phyloP scores from a whole-genome alignment of 2,329 filamentous ascomycete species.

The Knufia fluminis region DNA sequence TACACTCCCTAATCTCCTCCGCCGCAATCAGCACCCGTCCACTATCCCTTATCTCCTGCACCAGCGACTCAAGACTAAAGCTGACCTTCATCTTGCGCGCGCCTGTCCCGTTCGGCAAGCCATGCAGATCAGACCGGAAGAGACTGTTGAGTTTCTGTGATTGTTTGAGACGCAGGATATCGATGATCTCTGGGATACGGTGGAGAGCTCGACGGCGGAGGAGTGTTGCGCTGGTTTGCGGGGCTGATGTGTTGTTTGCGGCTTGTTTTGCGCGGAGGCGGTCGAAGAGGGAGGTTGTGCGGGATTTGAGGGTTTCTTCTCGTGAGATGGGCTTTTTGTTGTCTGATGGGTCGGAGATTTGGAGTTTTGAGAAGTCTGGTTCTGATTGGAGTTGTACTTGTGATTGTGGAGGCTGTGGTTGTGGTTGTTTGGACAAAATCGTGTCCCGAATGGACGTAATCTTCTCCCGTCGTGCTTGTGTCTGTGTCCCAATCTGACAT shows the following conservation, averaged over 20 bases:
- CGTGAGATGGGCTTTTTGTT: constrained; percentile 24
- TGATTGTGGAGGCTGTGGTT: neutral
- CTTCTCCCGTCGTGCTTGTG: constrained; percentile 17
- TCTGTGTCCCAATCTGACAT: constrained; percentile 17
- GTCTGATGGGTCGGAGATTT: constrained; percentile 16
- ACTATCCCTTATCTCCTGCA: constrained; percentile 60
- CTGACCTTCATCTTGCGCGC: constrained; percentile 43
- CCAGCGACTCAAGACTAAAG: constrained; percentile 56
- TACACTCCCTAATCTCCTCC: constrained; percentile 39
- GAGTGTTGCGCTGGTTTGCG: constrained; percentile 46
- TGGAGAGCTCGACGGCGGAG: constrained; percentile 57
- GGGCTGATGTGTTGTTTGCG: constrained; percentile 37
- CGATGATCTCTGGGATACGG: constrained; percentile 58
- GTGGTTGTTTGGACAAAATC: constrained; percentile 12
- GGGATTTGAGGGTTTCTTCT: constrained; percentile 32
- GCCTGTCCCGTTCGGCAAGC: constrained; percentile 29
- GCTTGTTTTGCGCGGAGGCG: constrained; percentile 62
- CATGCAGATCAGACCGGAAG: constrained; percentile 15
- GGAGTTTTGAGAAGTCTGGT: constrained; percentile 12
- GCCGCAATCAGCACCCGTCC: constrained; percentile 43
- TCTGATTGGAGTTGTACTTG: constrained; percentile 10
- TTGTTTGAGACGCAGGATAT: constrained; percentile 56
- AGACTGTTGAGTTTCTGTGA: constrained; percentile 27
- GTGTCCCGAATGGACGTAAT: constrained; percentile 14
- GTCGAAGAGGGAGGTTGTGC: constrained; percentile 53